Percentiles rank a stretch among this genome's conserved stretches.
phyloP scores from a whole-genome alignment of 164 flowering plant species.

The Cinnamomum micranthum region DNA sequence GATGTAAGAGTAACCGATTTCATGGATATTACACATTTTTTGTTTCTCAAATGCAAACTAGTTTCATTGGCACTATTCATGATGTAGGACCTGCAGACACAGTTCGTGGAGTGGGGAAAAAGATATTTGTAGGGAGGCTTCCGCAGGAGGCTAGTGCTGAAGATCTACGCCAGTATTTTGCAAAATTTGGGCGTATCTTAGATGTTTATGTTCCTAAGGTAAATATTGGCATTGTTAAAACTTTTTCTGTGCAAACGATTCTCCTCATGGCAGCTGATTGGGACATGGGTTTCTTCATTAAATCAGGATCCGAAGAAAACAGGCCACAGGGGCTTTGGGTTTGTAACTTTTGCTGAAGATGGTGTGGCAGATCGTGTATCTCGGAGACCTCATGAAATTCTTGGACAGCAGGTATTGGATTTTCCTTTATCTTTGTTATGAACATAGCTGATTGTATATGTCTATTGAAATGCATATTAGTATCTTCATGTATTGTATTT shows the following conservation, averaged over 20 bases:
- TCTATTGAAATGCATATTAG: too few species aligned
- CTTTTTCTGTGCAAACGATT: not conserved
- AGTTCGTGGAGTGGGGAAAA: constrained; percentile 65
- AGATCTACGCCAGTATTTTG: constrained; percentile 86
- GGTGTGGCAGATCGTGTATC: constrained; percentile 96
- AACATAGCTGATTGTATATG: too few species aligned
- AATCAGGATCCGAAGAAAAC: constrained; percentile 93
- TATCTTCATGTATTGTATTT: too few species aligned
- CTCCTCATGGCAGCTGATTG: not conserved
- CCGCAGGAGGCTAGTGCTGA: constrained; percentile 91
- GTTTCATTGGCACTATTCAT: constrained; percentile 11
- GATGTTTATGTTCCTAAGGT: constrained; percentile 99
- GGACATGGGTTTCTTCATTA: constrained; percentile 11
- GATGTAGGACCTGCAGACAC: constrained; percentile 45
- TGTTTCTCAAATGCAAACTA: not conserved
- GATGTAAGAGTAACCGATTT: constrained; percentile 33
- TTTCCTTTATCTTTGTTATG: not conserved
- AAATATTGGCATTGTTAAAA: constrained; percentile 4
- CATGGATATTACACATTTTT: not conserved
- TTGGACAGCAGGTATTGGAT: constrained; percentile 79
- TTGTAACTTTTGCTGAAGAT: constrained; percentile 97
- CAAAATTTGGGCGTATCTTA: constrained; percentile 87
- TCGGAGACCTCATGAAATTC: constrained; percentile 92
- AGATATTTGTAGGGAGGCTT: constrained; percentile 96
- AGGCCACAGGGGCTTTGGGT: constrained; percentile 98